Conservation (phyloP, 768 basidiomycete genomes). For the Mycena belliarum region DNA sequence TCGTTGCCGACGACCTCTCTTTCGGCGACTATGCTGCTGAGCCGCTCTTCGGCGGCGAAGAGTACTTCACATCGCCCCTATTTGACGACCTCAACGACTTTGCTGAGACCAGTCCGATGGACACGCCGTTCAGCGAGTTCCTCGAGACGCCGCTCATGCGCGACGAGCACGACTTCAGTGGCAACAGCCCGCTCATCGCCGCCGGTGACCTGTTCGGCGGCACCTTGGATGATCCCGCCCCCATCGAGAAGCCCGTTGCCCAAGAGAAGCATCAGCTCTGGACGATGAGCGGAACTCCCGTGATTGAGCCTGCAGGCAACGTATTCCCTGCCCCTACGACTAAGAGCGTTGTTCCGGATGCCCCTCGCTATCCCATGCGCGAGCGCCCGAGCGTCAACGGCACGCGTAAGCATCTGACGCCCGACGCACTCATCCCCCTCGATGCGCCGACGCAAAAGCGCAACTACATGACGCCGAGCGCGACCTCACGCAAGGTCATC, state of each 20-base stretch:
- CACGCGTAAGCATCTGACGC: conserved; percentile 55
- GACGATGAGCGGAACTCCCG: conserved; percentile 14
- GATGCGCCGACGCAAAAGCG: conserved; percentile 62
- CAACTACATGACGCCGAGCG: conserved; percentile 51
- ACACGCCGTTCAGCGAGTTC: conserved; percentile 18
- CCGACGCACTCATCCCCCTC: conserved; percentile 48
- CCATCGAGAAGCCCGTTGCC: background rate
- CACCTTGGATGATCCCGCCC: background rate
- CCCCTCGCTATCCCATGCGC: background rate
- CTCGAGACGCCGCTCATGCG: conserved; percentile 12
- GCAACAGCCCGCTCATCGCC: background rate
- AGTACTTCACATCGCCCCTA: background rate
- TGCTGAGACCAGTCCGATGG: conserved; percentile 17
- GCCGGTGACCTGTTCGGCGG: conserved; percentile 11
- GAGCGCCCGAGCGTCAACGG: conserved; percentile 28
- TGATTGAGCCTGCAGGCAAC: conserved; percentile 8
- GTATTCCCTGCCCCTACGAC: background rate
- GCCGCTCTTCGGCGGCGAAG: background rate
- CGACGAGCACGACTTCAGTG: background rate
- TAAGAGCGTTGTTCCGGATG: conserved; percentile 8
- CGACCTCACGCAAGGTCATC: conserved; percentile 59
- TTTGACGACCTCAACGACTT: conserved; percentile 15
- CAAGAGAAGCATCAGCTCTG: conserved; percentile 7
- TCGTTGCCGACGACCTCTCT: background rate
- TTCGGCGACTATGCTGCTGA: background rate